Evolutionary conservation across 176 grass and related monocot genomes (phyloP).

Genomic region (Zea mays): DNA sequence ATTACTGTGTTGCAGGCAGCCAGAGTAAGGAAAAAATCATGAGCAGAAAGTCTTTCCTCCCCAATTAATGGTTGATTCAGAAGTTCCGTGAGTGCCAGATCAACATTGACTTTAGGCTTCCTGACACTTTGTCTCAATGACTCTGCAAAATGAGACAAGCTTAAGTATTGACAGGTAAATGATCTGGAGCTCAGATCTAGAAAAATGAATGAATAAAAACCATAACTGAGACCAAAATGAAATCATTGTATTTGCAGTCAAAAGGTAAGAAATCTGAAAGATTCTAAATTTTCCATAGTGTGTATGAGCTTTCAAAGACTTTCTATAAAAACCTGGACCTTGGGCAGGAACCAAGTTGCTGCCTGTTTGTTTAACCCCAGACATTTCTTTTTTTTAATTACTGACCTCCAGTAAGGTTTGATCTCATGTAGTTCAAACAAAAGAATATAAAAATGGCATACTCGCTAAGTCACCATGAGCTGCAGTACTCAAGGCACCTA

Average conservation of each 20-base stretch:
- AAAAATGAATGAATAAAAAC: constrained; percentile 14
- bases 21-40: constrained; percentile 98
- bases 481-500: background rate
- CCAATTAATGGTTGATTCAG: constrained; percentile 66
- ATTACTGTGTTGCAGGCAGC: constrained; percentile 98
- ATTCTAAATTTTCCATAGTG: background rate
- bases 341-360: background rate
- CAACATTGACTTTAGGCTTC: constrained; percentile 61
- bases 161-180: constrained; percentile 33
- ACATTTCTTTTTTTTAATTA: background rate
- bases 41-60: constrained; percentile 83
- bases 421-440: background rate
- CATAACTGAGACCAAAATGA: background rate
- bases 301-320: background rate
- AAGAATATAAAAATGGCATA: background rate
- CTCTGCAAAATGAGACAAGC: constrained; percentile 51
- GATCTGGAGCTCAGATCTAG: constrained; percentile 1
- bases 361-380: background rate
- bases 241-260: background rate
- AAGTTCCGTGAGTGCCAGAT: constrained; percentile 57
- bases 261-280: background rate
- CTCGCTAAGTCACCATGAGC: background rate
- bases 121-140: constrained; percentile 37
- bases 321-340: background rate
- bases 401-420: background rate